phyloP scores from a whole-genome alignment of 2,329 filamentous ascomycete species.

The Colletotrichum sp. region DNA sequence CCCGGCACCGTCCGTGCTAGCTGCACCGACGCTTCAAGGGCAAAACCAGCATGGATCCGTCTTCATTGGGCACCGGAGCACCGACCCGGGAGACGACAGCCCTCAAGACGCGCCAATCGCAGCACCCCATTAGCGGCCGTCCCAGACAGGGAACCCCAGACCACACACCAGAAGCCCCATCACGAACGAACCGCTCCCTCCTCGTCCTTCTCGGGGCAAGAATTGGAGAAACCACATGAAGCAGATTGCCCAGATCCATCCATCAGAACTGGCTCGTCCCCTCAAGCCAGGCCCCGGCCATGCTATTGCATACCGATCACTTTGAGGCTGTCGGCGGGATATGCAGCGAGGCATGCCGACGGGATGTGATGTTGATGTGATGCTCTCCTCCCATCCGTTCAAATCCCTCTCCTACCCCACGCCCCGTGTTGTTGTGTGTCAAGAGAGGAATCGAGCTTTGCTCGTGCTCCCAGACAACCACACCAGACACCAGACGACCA shows the following conservation, averaged over 20 bases:
- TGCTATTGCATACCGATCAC: not conserved
- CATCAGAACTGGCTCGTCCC: not conserved
- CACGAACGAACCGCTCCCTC: conserved; percentile 4
- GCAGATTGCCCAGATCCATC: not conserved
- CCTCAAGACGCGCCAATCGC: conserved; percentile 13
- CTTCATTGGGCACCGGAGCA: conserved; percentile 3
- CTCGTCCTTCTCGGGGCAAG: not conserved
- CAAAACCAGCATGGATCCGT: not conserved
- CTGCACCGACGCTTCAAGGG: conserved; percentile 3
- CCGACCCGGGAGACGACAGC: not conserved
- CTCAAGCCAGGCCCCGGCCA: not conserved
- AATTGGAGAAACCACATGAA: conserved; percentile 15
- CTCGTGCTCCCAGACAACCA: not conserved
- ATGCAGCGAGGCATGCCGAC: not conserved
- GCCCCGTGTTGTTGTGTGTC: not conserved
- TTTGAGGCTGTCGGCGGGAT: not conserved
- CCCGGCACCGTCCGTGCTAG: not conserved
- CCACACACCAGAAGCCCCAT: not conserved
- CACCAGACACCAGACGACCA: not conserved
- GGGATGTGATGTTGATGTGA: not conserved
- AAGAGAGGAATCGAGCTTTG: not conserved
- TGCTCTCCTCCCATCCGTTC: not conserved
- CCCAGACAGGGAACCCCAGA: conserved; percentile 5
- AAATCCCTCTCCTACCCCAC: not conserved
- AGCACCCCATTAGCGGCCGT: conserved; percentile 1